These are phyloP conservation scores for Debaryomyces fabryi DNA, from an alignment of 1,139 yeast genomes.

Conservation along the genomic window DNA sequence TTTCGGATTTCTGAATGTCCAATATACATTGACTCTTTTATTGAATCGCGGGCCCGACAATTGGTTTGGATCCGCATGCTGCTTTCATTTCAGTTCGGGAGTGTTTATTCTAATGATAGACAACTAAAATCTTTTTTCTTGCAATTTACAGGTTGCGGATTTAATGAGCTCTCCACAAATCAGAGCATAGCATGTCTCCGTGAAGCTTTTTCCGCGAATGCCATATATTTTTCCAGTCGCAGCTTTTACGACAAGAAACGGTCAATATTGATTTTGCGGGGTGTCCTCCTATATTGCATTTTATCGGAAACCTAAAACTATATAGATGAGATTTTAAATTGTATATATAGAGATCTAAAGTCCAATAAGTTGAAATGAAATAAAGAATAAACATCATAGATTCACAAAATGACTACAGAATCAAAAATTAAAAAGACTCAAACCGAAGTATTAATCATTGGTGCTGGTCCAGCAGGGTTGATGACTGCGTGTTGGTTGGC, in stretches of 20 bases:
- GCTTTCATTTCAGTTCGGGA: too few species aligned
- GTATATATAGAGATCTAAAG: not conserved
- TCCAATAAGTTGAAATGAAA: not conserved
- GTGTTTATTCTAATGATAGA: too few species aligned
- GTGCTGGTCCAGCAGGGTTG: slow-evolving; percentile 41
- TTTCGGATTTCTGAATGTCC: not conserved
- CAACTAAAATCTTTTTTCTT: not conserved
- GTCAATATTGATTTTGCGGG: not conserved
- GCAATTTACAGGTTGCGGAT: not conserved
- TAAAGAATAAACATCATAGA: not conserved
- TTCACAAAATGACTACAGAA: not conserved
- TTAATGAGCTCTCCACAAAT: not conserved
- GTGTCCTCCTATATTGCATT: not conserved
- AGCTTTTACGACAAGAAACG: not conserved
- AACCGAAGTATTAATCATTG: slow-evolving; percentile 37
- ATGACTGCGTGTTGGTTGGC: slow-evolving; percentile 34
- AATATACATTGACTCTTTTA: not conserved
- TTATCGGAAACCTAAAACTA: not conserved
- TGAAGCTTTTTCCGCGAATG: not conserved
- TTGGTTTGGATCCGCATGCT: not conserved
- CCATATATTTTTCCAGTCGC: not conserved
- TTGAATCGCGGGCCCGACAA: not conserved
- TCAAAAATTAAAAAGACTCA: slow-evolving; percentile 21
- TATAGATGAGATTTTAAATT: not conserved
- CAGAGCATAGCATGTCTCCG: not conserved